Evolutionary conservation across 1,139 yeast species (phyloP), one percentile per base, ranked within the genome.

Genomic region (Kazachstania sp.): DNA sequence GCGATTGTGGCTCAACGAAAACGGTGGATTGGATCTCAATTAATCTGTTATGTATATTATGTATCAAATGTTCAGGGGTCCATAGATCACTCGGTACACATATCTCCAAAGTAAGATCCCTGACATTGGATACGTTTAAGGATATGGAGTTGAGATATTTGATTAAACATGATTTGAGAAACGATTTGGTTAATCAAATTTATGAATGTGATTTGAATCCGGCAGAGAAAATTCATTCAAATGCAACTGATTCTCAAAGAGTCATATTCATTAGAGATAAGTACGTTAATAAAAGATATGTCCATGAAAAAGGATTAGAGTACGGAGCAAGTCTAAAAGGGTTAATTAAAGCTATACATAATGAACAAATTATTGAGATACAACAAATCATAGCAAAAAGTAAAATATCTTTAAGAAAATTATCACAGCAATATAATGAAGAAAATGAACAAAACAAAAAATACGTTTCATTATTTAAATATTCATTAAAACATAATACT

Each of bases 1-100:
- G 87, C 11, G 97, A 90, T 59, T 90, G 97, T 70, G 83, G 83
- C 0, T 62, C 77, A 2, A 58, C 68, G 0, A 78, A 75, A 9
- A 68, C 75, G 31, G 95, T 86, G 9, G 97, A 88, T 58, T 90
- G 97, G 97, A 77, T 90, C 4, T 85, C 96, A 0, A 72, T 87
- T 52, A 90, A 86, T 59, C 68, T 83, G 44, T 68, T 87, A 49
- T 79, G 81, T 23, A 78, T 84, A 11, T 71, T 90, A 38, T 90
- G 97, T 65, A 81, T 87, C 38, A 81, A 83, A 43, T 90, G 97
- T 60, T 83, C 95, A 0, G 78, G 78, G 1, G 72, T 74, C 0
- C 97, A 90, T 65, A 75, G 94, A 53, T 77, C 86, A 32, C 68
- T 90, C 51, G 95, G 95, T 0, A 68, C 82, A 0, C 84, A 81